Conservation (phyloP, 495 filamentous ascomycete genomes). For the Aspergillus egyptiacus region DNA sequence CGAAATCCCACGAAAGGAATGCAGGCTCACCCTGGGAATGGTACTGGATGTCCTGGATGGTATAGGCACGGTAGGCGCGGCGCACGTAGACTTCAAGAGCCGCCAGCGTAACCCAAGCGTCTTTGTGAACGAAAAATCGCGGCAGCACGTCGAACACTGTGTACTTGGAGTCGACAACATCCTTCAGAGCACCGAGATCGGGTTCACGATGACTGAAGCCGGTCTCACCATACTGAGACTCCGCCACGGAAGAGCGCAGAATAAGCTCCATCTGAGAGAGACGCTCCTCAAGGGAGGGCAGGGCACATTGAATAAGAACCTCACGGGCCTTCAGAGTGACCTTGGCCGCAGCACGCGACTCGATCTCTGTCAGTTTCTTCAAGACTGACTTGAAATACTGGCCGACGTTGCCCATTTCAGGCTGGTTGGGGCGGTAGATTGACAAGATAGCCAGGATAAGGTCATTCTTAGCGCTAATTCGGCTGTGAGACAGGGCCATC, state of each 20-base stretch:
- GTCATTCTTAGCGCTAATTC: slow-evolving; percentile 89
- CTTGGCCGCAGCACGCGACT: slow-evolving; percentile 86
- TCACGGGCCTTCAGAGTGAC: slow-evolving; percentile 95
- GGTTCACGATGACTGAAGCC: slow-evolving; percentile 96
- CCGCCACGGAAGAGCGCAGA: slow-evolving; percentile 90
- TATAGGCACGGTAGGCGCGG: slow-evolving; percentile 93
- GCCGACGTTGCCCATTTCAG: slow-evolving; percentile 76
- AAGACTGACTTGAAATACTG: slow-evolving; percentile 82
- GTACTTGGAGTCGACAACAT: slow-evolving; percentile 97
- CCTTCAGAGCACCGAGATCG: slow-evolving; percentile 78
- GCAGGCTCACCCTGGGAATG: slow-evolving; percentile 71
- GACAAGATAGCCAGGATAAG: slow-evolving; percentile 86
- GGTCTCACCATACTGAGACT: slow-evolving; percentile 93
- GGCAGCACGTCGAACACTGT: slow-evolving; percentile 96
- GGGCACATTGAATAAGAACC: slow-evolving; percentile 90
- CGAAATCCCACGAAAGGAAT: slow-evolving; percentile 90
- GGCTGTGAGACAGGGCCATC: slow-evolving; percentile 88
- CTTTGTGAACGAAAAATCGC: slow-evolving; percentile 86
- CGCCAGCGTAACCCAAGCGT: slow-evolving; percentile 91
- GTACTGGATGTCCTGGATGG: slow-evolving; percentile 82
- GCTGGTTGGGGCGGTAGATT: slow-evolving; percentile 91
- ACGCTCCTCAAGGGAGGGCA: slow-evolving; percentile 93
- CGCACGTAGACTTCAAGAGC: slow-evolving; percentile 94
- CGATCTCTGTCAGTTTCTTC: slow-evolving; percentile 82
- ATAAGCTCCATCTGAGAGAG: slow-evolving; percentile 98